Evolutionary conservation across 192 early-diverging fungal genomes (phyloP).

Genomic region (Backusella macrospora): DNA sequence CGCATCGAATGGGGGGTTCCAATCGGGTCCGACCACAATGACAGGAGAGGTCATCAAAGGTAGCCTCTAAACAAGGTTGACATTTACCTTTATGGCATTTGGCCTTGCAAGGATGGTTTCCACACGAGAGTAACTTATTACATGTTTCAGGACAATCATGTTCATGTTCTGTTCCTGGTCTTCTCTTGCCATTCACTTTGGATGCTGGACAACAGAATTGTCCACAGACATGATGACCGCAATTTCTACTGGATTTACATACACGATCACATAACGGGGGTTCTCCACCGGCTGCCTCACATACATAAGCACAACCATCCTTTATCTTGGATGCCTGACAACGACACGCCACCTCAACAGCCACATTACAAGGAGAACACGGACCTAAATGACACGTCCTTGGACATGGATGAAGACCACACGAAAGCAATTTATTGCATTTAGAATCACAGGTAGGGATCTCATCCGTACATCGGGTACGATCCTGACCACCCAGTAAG

Average conservation of each 20-base stretch:
- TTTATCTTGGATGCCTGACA: constrained; percentile 59
- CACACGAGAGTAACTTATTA: constrained; percentile 78
- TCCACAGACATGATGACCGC: constrained; percentile 72
- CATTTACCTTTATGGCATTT: constrained; percentile 82
- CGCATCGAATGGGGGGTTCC: constrained; percentile 87
- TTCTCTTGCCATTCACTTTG: constrained; percentile 34
- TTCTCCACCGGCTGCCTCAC: constrained; percentile 42
- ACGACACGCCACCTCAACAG: constrained; percentile 58
- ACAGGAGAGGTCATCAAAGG: constrained; percentile 83
- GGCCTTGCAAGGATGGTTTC: constrained; percentile 73
- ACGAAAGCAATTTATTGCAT: constrained; percentile 62
- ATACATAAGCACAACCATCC: constrained; percentile 47
- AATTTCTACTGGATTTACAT: constrained; percentile 61
- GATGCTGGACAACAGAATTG: constrained; percentile 66
- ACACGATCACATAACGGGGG: constrained; percentile 59
- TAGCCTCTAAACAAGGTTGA: constrained; percentile 69
- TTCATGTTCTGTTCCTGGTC: not conserved
- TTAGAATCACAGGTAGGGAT: constrained; percentile 63
- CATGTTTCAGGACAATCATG: constrained; percentile 76
- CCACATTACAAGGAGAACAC: constrained; percentile 64
- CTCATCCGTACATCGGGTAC: constrained; percentile 51
- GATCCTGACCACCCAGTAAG: constrained; percentile 15
- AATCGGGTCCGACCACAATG: constrained; percentile 81
- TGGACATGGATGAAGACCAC: constrained; percentile 59
- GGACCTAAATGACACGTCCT: constrained; percentile 62